These are phyloP conservation scores for Zymoseptoria brevis DNA, from an alignment of 2,329 filamentous ascomycete genomes.

Conservation along the genomic window DNA sequence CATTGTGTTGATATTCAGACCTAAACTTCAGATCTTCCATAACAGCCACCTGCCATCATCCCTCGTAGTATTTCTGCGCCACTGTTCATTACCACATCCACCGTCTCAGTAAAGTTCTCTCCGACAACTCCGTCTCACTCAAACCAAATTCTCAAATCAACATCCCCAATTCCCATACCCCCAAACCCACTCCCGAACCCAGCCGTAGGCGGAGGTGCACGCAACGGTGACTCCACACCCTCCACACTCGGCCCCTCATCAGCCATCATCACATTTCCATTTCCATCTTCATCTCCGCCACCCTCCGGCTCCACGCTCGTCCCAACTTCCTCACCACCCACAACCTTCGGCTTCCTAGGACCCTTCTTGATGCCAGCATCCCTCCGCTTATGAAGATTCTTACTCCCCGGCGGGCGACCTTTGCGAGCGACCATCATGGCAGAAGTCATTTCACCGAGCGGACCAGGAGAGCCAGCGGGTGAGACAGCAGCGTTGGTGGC, in stretches of 20 bases:
- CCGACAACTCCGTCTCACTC: too few relatives aligned
- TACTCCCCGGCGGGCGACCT: conserved; percentile 38
- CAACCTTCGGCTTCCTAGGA: conserved; percentile 28
- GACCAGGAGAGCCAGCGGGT: background rate
- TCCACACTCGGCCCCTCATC: background rate
- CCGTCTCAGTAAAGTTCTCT: too few relatives aligned
- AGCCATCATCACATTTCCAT: background rate
- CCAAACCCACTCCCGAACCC: background rate
- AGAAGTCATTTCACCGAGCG: background rate
- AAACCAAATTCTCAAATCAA: background rate
- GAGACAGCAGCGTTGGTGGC: background rate
- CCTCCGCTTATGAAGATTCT: conserved; percentile 38
- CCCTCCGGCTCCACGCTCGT: background rate
- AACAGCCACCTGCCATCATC: too few relatives aligned
- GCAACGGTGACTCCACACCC: too few relatives aligned
- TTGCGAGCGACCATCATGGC: conserved; percentile 18
- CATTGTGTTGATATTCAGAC: too few relatives aligned
- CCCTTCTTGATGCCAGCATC: conserved; percentile 45
- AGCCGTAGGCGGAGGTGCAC: background rate
- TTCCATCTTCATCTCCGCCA: background rate
- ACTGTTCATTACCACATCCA: too few relatives aligned
- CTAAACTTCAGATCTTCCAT: too few relatives aligned
- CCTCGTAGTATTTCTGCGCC: too few relatives aligned
- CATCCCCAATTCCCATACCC: background rate
- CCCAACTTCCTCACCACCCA: background rate